Conservation (phyloP, 2,329 filamentous ascomycete genomes). For the Colletotrichum tanaceti region DNA sequence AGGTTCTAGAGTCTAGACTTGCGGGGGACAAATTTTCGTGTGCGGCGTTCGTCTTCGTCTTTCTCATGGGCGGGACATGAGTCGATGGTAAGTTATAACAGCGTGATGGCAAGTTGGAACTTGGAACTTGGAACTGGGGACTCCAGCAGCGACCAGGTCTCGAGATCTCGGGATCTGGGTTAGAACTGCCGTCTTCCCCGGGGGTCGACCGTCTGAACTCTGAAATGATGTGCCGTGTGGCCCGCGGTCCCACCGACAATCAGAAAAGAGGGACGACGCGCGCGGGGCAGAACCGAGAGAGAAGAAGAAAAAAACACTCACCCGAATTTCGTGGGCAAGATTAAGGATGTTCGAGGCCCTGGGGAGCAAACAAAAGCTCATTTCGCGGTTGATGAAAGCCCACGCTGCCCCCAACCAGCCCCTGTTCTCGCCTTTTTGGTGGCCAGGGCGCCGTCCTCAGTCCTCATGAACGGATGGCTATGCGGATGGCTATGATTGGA, state of each 20-base stretch:
- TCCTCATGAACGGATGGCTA: neutral
- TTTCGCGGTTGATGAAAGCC: slow-evolving; percentile 21
- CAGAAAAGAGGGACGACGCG: slow-evolving; percentile 22
- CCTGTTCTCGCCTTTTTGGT: slow-evolving; percentile 1
- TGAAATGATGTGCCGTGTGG: slow-evolving; percentile 31
- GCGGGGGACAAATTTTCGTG: slow-evolving; percentile 11
- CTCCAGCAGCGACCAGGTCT: slow-evolving; percentile 4
- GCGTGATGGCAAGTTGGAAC: slow-evolving; percentile 1
- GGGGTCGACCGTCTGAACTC: slow-evolving; percentile 6
- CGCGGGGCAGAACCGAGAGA: slow-evolving; percentile 6
- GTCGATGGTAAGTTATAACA: slow-evolving; percentile 11
- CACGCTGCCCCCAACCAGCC: slow-evolving; percentile 4
- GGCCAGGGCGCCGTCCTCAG: slow-evolving; percentile 3
- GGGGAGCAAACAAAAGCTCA: slow-evolving; percentile 28
- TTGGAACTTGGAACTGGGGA: neutral
- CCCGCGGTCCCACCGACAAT: slow-evolving; percentile 26
- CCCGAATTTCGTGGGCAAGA: slow-evolving; percentile 18
- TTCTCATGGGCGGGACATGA: slow-evolving; percentile 18
- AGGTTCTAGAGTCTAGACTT: slow-evolving; percentile 6
- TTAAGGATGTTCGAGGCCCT: slow-evolving; percentile 32
- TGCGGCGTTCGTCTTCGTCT: neutral
- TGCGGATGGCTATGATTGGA: slow-evolving; percentile 11
- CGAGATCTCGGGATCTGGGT: slow-evolving; percentile 5
- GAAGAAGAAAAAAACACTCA: slow-evolving; percentile 16
- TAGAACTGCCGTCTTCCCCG: slow-evolving; percentile 33